Evolutionary conservation across 2,329 filamentous ascomycete genomes (phyloP).

Genomic region (Neonectria neomacrospora): DNA sequence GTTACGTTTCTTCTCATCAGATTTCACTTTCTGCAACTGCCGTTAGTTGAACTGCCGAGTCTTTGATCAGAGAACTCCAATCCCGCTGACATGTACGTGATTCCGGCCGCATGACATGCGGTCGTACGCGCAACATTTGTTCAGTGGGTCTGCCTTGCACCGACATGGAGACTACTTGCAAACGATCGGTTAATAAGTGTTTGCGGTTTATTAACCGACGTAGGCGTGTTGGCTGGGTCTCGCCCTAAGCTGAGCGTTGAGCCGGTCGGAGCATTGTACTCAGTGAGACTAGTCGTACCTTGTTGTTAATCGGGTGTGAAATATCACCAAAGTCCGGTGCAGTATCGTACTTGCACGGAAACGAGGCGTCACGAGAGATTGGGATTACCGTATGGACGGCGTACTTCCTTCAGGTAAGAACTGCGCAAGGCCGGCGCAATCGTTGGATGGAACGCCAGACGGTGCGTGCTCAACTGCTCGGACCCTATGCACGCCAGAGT

Average conservation of each 20-base stretch:
- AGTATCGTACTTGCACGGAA: neutral
- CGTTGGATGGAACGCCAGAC: conserved; percentile 7
- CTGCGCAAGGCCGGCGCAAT: neutral
- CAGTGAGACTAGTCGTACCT: neutral
- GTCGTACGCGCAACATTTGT: conserved; percentile 10
- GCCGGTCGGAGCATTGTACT: conserved; percentile 1
- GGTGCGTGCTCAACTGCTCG: conserved; percentile 14
- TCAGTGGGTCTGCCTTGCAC: conserved; percentile 6
- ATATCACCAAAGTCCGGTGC: neutral
- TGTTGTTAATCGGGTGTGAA: neutral
- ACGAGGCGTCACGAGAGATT: neutral
- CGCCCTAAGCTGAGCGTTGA: neutral
- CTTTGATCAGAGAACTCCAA: conserved; percentile 7
- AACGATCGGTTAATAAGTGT: conserved; percentile 6
- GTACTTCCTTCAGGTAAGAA: conserved; percentile 13
- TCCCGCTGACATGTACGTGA: conserved; percentile 18
- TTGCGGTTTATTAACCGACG: conserved; percentile 4
- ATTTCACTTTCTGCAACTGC: conserved; percentile 14
- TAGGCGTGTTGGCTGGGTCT: neutral
- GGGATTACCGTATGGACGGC: conserved; percentile 1
- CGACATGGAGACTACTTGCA: neutral
- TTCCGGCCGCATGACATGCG: conserved; percentile 23
- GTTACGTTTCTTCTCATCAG: conserved; percentile 13
- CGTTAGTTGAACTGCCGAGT: conserved; percentile 21
- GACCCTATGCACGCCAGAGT: conserved; percentile 14